Evolutionary conservation across 495 filamentous ascomycete species (phyloP), one percentile per base, ranked within the genome.

Genomic region (Trichoderma erinaceum): DNA sequence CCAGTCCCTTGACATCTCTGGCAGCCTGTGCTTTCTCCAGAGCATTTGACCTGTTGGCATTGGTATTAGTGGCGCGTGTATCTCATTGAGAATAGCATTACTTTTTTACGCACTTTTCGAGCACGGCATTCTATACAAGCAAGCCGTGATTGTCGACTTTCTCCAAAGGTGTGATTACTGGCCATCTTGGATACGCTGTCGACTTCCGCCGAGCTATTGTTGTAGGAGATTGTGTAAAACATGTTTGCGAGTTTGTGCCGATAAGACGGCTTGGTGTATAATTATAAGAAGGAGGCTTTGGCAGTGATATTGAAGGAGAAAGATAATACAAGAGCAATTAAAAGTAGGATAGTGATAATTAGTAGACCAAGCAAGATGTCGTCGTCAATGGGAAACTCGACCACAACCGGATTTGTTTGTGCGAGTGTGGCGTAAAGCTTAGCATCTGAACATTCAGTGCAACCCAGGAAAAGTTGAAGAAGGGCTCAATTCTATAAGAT

Each of bases 191-290:
- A 61, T 3, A 32, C 23, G 25, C 56, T 32, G 12, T 61, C 56
- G 25, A 8, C 27, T 61, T 61, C 56, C 25, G 56, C 27, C 8
- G 56, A 27, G 16, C 11, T 18, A 7, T 61, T 61, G 23, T 61
- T 61, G 56, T 61, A 61, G 11, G 56, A 61, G 8, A 61, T 61
- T 61, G 56, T 61, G 16, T 61, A 61, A 4, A 61, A 61, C 56
- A 61, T 61, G 56, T 7, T 16, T 61, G 15, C n/a, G 44, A 3
- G 44, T n/a, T 15, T 16, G 23, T 32, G 4, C 11, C 56, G 10
- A 15, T 48, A 15, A 15, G 44, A 15, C 44, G 13, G 44, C n/a
- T 48, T 48, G n/a, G 44, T 15, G n/a, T 15, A 16, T 16, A 13
- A 3, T 15, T 15, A 13, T 11, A 18, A 48, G n/a, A 48, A 13